Base-by-base conservation (phyloP, 192 early-diverging fungal species). In the Coemansia erecta region DNA sequence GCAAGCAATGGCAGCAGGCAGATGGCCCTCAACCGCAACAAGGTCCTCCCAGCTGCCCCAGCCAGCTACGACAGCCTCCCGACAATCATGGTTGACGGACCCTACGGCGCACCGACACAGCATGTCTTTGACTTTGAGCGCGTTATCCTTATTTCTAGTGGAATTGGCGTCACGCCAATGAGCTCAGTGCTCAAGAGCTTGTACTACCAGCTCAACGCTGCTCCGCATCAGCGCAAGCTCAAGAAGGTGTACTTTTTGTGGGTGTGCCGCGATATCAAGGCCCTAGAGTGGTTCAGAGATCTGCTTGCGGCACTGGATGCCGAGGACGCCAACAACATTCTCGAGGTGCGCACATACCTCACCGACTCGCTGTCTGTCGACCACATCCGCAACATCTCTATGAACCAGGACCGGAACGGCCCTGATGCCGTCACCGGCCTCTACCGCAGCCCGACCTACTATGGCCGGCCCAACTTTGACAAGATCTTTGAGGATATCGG, bases 31-130 rank as follows among this genome's bases (percentile, higher is more conserved):
- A 60, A 26, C 58, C 55, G 21, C 19, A 63, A 66, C 60, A 70
- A 63, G 56, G 12, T 35, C 6, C 57, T 70, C 14, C 64, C 60
- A 8, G 43, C 56, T 0, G 57, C 35, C 2, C 50, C 63, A 7
- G 21, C 53, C 13, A 21, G 33, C 47, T 39, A 24, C 14, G 26
- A 23, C 28, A 42, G 54, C 11, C 62, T 88, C 63, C 89, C 90
- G 18, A 55, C 10, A 8, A 80, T 94, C 58, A 65, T 67, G 56
- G 79, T 92, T n/a, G 92, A 94, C 65, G 92, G 92, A 14, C 88
- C 92, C 6, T 94, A 85, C 77, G 85, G 90, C n/a, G 89, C 90
- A 6, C 85, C 89, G 14, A 82, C 87, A 0, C 87, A 91, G 58
- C 86, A 88, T 64, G 83, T 89, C 33, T 89, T 86, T 63, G 80